Evolutionary conservation across 441 rosid species (phyloP).

Genomic region (Adansonia madagascariensis): DNA sequence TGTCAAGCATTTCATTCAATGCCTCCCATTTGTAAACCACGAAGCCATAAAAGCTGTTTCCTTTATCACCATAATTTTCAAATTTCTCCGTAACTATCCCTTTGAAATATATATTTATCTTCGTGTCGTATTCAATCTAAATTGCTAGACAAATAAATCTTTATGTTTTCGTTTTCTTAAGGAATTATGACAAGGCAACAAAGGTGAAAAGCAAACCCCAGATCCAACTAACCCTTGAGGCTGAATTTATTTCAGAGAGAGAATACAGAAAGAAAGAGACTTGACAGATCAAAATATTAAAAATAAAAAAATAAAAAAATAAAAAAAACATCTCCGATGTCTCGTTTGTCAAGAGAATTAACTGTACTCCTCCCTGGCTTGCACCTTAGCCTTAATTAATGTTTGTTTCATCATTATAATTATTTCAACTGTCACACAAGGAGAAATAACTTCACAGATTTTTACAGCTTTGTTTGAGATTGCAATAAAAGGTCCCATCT

Average conservation of each 20-base stretch:
- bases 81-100: neutral
- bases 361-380: neutral
- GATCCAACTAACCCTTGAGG: slow-evolving; percentile 19
- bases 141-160: too few species aligned
- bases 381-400: neutral
- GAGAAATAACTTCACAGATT: neutral
- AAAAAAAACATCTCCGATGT: neutral
- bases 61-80: neutral
- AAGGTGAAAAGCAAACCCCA: neutral
- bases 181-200: neutral
- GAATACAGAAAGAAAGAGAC: neutral
- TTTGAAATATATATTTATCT: neutral
- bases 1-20: neutral
- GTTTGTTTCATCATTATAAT: neutral
- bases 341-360: neutral
- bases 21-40: neutral
- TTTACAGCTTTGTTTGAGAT: slow-evolving; percentile 11
- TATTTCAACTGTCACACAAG: slow-evolving; percentile 22
- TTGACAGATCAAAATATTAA: neutral
- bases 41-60: neutral
- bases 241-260: slow-evolving; percentile 23
- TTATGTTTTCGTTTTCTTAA: neutral
- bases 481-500: slow-evolving; percentile 31
- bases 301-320: too few species aligned
- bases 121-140: too few species aligned